Conservation (phyloP, 2,329 filamentous ascomycete species). For the Curvularia hawaiiensis region DNA sequence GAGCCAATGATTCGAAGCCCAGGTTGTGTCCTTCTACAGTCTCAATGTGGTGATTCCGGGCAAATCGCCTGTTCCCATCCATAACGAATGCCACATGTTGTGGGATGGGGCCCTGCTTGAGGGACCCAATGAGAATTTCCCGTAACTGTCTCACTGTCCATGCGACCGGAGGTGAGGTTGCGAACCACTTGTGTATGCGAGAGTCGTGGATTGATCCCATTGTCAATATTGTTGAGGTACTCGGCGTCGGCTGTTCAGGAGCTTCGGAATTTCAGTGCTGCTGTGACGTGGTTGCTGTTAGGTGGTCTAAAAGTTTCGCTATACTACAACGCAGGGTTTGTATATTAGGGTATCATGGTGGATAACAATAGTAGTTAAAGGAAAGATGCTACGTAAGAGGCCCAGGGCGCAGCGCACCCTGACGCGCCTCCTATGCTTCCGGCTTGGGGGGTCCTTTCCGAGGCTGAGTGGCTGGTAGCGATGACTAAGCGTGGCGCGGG, state of each 20-base stretch:
- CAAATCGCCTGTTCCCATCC: slow-evolving; percentile 96
- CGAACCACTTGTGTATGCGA: slow-evolving; percentile 73
- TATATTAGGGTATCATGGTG: slow-evolving; percentile 21
- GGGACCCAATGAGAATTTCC: slow-evolving; percentile 83
- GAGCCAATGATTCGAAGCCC: slow-evolving; percentile 92
- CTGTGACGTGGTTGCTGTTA: not conserved
- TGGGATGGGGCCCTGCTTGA: slow-evolving; percentile 89
- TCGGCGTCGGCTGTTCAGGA: slow-evolving; percentile 16
- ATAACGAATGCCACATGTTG: slow-evolving; percentile 99
- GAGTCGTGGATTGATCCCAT: slow-evolving; percentile 63
- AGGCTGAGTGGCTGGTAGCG: slow-evolving; percentile 12
- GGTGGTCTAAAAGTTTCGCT: not conserved
- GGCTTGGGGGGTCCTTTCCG: slow-evolving; percentile 17
- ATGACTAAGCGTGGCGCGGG: slow-evolving; percentile 22
- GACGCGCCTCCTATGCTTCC: slow-evolving; percentile 37
- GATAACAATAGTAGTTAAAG: slow-evolving; percentile 32
- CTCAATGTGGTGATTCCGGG: slow-evolving; percentile 87
- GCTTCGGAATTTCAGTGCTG: slow-evolving; percentile 12
- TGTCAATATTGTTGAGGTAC: slow-evolving; percentile 24
- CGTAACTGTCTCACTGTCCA: slow-evolving; percentile 81
- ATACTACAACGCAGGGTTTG: slow-evolving; percentile 7
- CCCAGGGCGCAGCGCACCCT: slow-evolving; percentile 37
- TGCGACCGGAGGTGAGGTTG: slow-evolving; percentile 89
- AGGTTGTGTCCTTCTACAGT: slow-evolving; percentile 95
- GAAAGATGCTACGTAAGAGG: slow-evolving; percentile 39